Evolutionary conservation across 2,329 filamentous ascomycete species (phyloP).

Genomic region (Aspergillus japonicus): DNA sequence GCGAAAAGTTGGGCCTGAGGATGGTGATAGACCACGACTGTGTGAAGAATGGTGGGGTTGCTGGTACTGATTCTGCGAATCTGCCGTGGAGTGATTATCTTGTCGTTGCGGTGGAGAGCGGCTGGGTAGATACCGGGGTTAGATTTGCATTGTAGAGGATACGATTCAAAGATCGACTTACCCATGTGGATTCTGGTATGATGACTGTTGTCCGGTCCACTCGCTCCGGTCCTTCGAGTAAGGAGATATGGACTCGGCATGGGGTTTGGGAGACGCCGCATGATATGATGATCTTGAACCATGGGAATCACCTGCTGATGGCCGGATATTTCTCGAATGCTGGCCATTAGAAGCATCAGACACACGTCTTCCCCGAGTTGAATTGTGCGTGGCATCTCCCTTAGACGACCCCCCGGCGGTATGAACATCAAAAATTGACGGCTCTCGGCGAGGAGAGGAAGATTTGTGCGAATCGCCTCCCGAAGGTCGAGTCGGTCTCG

Average conservation of each 20-base stretch:
- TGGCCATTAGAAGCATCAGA: conserved; percentile 31
- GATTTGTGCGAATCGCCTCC: conserved; percentile 29
- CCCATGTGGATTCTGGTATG: conserved; percentile 51
- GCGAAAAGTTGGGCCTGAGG: conserved; percentile 39
- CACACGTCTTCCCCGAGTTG: conserved; percentile 30
- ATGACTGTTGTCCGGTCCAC: conserved; percentile 47
- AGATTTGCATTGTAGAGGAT: conserved; percentile 14
- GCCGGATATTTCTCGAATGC: conserved; percentile 39
- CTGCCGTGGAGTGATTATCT: conserved; percentile 53
- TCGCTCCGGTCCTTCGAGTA: conserved; percentile 56
- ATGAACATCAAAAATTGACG: conserved; percentile 34
- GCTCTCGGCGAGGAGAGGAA: conserved; percentile 36
- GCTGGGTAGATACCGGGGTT: conserved; percentile 45
- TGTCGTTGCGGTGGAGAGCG: conserved; percentile 65
- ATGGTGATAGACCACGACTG: conserved; percentile 56
- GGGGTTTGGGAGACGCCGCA: conserved; percentile 53
- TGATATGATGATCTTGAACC: conserved; percentile 62
- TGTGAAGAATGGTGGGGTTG: conserved; percentile 51
- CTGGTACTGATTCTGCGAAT: conserved; percentile 55
- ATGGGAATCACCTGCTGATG: conserved; percentile 46
- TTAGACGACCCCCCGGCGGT: conserved; percentile 30
- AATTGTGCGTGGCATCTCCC: conserved; percentile 33
- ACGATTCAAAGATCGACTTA: conserved; percentile 36
- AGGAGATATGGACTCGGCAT: conserved; percentile 64
- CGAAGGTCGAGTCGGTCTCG: conserved; percentile 30